Percentiles rank a stretch among this genome's conserved stretches.
phyloP scores from a whole-genome alignment of 306 rosid genomes.

The Astragalus membranaceus region DNA sequence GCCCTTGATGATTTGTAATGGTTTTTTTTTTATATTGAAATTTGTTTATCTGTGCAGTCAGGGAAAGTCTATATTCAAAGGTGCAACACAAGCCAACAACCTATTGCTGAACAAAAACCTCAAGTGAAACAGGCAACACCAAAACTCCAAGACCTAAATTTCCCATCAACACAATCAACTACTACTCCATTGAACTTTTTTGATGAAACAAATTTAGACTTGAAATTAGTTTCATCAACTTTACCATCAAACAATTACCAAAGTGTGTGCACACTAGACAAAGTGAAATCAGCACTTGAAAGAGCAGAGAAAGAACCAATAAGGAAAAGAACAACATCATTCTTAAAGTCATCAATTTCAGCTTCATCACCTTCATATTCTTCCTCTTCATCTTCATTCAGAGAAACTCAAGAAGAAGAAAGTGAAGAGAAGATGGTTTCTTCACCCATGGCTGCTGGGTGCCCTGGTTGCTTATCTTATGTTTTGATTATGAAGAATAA shows the following conservation, averaged over 20 bases:
- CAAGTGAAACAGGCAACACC: slow-evolving; percentile 38
- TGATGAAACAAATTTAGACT: slow-evolving; percentile 58
- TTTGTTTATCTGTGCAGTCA: slow-evolving; percentile 46
- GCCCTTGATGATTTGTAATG: not conserved
- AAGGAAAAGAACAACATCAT: slow-evolving; percentile 41
- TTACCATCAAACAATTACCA: slow-evolving; percentile 52
- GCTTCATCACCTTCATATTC: slow-evolving; percentile 53
- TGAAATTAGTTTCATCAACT: slow-evolving; percentile 52
- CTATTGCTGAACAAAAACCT: slow-evolving; percentile 28
- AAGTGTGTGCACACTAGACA: slow-evolving; percentile 90
- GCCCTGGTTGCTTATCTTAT: slow-evolving; percentile 90
- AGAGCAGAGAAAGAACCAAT: slow-evolving; percentile 89
- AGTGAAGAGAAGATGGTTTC: slow-evolving; percentile 37
- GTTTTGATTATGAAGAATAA: slow-evolving; percentile 79
- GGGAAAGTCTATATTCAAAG: slow-evolving; percentile 82
- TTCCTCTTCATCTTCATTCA: slow-evolving; percentile 56
- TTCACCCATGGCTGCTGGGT: slow-evolving; percentile 84
- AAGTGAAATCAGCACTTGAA: slow-evolving; percentile 84
- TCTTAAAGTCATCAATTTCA: slow-evolving; percentile 47
- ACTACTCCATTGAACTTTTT: slow-evolving; percentile 48
- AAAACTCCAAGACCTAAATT: slow-evolving; percentile 63
- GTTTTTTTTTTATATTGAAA: not conserved
- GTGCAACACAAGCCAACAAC: slow-evolving; percentile 35
- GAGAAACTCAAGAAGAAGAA: slow-evolving; percentile 62
- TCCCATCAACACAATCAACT: slow-evolving; percentile 59